A percentile compares a stretch with the other conserved stretches of the same genome.
These are phyloP conservation scores for Fraxinus dipetala DNA, from an alignment of 305 asterid genomes.

Conservation along the genomic window DNA sequence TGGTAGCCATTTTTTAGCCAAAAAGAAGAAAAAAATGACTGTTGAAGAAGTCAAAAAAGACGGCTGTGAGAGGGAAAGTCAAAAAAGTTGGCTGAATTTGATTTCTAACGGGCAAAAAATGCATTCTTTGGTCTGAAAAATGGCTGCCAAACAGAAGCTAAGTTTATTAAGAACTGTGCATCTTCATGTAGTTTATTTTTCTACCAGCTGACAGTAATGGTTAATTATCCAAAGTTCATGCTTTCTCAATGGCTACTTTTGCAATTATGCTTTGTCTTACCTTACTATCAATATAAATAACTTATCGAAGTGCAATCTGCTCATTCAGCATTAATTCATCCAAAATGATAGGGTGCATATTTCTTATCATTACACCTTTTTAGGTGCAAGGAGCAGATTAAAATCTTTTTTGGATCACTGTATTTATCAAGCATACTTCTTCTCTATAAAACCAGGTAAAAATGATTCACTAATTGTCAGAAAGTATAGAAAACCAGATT, in stretches of 20 bases:
- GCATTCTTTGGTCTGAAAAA: too few relatives aligned
- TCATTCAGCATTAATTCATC: neutral
- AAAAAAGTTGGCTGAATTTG: too few relatives aligned
- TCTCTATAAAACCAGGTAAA: neutral
- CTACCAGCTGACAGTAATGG: neutral
- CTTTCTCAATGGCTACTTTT: neutral
- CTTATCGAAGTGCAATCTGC: neutral
- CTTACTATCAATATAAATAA: neutral
- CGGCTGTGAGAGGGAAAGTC: too few relatives aligned
- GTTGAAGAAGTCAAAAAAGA: too few relatives aligned
- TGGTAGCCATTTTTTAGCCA: too few relatives aligned
- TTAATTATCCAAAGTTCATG: neutral
- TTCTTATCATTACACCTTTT: neutral
- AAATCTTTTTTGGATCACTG: neutral
- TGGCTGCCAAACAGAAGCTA: too few relatives aligned
- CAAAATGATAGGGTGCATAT: neutral
- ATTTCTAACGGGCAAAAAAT: too few relatives aligned
- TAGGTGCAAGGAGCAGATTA: neutral
- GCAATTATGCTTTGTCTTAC: neutral
- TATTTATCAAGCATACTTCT: neutral
- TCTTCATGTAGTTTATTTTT: neutral
- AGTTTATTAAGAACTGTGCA: neutral
- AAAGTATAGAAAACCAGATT: neutral
- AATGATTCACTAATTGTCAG: neutral
- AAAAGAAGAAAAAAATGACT: too few relatives aligned